phyloP scores from a whole-genome alignment of 768 basidiomycete genomes.

The Tephrocybe sp. region DNA sequence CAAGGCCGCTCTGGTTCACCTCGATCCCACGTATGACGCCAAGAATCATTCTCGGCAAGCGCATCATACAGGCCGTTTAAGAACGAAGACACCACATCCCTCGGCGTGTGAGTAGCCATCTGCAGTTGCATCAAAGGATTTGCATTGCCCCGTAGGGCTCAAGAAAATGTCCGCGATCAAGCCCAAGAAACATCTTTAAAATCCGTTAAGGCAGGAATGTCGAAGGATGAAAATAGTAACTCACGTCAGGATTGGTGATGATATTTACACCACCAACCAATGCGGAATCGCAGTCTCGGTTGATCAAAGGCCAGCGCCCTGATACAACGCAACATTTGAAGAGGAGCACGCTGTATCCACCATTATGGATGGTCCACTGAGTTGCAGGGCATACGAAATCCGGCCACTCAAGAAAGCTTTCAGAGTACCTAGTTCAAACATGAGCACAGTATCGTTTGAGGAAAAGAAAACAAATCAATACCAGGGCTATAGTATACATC shows the following conservation, averaged over 20 bases:
- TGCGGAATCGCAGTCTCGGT: constrained; percentile 63
- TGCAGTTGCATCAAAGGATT: constrained; percentile 66
- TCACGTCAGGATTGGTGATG: constrained; percentile 68
- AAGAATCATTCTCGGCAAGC: constrained; percentile 62
- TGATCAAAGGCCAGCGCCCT: constrained; percentile 62
- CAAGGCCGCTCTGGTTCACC: constrained; percentile 67
- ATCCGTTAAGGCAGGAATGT: not conserved
- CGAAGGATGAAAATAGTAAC: constrained; percentile 20
- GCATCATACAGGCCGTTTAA: constrained; percentile 73
- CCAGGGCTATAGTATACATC: constrained; percentile 74
- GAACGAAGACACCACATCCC: constrained; percentile 67
- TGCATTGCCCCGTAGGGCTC: constrained; percentile 64
- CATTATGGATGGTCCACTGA: constrained; percentile 69
- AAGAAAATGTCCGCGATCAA: constrained; percentile 71
- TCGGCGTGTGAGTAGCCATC: constrained; percentile 74
- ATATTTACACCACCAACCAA: constrained; percentile 75
- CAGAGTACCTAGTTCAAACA: constrained; percentile 49
- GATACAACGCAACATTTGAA: constrained; percentile 64
- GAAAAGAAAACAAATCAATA: constrained; percentile 23
- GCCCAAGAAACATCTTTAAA: constrained; percentile 62
- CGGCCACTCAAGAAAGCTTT: constrained; percentile 69
- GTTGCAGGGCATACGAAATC: constrained; percentile 64
- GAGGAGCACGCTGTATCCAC: constrained; percentile 78
- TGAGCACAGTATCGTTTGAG: not conserved
- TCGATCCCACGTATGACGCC: constrained; percentile 70